Conservation (phyloP, 306 rosid species). For the Mucuna pruriens region DNA sequence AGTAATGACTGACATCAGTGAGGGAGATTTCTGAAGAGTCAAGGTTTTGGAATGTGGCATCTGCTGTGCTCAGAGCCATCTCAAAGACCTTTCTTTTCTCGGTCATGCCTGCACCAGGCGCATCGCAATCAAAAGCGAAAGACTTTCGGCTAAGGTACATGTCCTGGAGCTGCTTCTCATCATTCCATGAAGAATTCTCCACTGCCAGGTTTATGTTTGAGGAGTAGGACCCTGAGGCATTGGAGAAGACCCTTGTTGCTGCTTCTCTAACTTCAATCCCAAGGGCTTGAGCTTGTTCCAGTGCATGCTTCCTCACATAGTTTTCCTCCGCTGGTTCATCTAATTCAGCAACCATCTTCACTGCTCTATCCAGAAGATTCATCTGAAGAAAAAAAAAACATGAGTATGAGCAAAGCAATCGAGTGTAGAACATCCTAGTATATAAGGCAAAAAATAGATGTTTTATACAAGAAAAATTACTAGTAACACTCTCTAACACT, state of each 20-base stretch:
- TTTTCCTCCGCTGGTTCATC: neutral
- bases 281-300: neutral
- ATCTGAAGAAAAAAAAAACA: neutral
- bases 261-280: neutral
- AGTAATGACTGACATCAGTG: neutral
- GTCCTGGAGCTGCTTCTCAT: conserved; percentile 1
- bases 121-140: neutral
- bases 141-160: neutral
- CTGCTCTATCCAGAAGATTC: conserved; percentile 5
- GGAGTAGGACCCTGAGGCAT: conserved; percentile 2
- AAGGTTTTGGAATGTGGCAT: conserved; percentile 5
- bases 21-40: neutral
- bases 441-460: neutral
- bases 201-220: neutral
- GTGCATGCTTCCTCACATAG: neutral
- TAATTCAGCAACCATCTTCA: neutral
- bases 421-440: neutral
- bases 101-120: neutral
- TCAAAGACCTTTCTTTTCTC: neutral
- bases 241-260: neutral
- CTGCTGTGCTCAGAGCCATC: conserved; percentile 4
- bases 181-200: neutral
- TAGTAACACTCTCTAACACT: no score
- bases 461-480: no score
- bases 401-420: neutral